Evolutionary conservation across 164 flowering plant species (phyloP), one percentile per base, ranked within the genome.

Genomic region (Kingdonia uniflora): DNA sequence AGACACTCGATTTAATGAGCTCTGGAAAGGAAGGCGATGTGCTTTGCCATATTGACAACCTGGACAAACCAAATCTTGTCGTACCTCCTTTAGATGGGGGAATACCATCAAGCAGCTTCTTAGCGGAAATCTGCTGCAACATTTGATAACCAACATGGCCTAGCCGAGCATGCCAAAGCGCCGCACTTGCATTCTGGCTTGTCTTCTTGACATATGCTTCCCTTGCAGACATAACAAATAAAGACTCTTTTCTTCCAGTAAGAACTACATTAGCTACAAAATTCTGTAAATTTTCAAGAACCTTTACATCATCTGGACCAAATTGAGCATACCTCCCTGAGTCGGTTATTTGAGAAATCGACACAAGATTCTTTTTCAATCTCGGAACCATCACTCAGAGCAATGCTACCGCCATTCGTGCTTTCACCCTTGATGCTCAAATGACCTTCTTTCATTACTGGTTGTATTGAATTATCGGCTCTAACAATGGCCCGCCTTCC

Each of bases 241-340:
- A 26, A 17, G 35, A 50, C 15, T 50, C 39, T 50, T 25, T 26
- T 29, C 14, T 54, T 19, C 57, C 48, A 41, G 22, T 54, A 41
- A 54, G 13, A 35, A 54, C n/a, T 4, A 54, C 29, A n/a, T 54
- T 19, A 24, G 43, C 19, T 8, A 15, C 24, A 14, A 40, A 2
- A 12, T 13, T n/a, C 15, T 37, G 35, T 20, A 37, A 16, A 39
- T 52, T 39, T 14, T 20, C 43, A 40, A 22, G 44, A 52, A 42
- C 19, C 17, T 41, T 19, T 5, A 54, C 37, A 42, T 54, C 48
- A 54, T 54, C 40, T 20, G 49, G 57, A 42, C 48, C 48, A 42
- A 42, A 54, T 10, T 14, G 39, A 41, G 7, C 19, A 25, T 26
- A 54, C 46, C 37, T n/a, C 19, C 26, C 33, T 39, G n/a, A 54